Evolutionary conservation across 2,329 filamentous ascomycete genomes (phyloP), one percentile per base, ranked within the genome.

Genomic region (Akanthomyces lecanii): DNA sequence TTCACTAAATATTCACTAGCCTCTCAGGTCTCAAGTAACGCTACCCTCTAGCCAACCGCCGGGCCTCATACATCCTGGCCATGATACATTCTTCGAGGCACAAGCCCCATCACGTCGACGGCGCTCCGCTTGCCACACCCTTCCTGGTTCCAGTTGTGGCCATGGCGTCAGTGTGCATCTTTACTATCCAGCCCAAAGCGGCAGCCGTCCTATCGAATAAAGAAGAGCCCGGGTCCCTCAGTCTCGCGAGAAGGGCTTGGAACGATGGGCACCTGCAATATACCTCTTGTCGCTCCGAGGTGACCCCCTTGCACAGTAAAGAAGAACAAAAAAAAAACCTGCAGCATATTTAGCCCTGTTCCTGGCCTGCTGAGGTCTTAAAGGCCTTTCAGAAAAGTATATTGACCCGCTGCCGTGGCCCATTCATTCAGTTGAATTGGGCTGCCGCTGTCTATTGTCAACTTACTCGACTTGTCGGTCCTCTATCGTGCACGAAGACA

Each of bases 81-180:
- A 50, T 40, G 45, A 47, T 61, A 48, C 59, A 30, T 54, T 21
- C 52, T 42, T 5, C 45, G 1, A 44, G 30, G 36, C 28, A 36
- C 38, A 55, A 36, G 30, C 52, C 52, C 36, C 52, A 36, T 50
- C 42, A 56, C 23, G 60, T 56, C 52, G 45, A 56, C 36, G 51
- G 60, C 51, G 51, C 44, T 48, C 42, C 28, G 42, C 28, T 55
- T 28, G 44, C 60, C 60, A 50, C 44, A 44, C 60, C 30, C 16
- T 56, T 42, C 52, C 36, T 7, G 21, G 28, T 25, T 45, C 59
- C 21, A 44, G 21, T 25, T 48, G 30, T 67, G 58, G 64, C 52
- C 57, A 71, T 72, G 70, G 67, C 69, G 70, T 72, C 70, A 72
- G 63, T 53, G 38, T 54, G 42, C 64, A 59, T 63, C 64, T 47